Evolutionary conservation across 257 asterid genomes (phyloP).

Genomic region (Echites panduratus): DNA sequence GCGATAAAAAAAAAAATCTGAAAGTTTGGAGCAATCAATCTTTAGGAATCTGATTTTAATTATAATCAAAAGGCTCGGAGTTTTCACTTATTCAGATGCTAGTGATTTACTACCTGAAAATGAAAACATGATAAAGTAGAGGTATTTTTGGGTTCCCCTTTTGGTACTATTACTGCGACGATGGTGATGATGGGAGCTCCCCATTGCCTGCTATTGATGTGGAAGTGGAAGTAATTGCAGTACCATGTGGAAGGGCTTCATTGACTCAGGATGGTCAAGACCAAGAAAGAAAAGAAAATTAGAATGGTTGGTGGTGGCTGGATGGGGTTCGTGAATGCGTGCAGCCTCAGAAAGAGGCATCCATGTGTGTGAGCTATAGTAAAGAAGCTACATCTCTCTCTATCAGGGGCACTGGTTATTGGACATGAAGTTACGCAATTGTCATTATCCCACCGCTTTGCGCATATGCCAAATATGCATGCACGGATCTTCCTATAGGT

Average conservation of each 20-base stretch:
- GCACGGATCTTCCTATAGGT: neutral
- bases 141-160: neutral
- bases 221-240: neutral
- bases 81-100: too few species aligned
- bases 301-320: neutral
- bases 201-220: neutral
- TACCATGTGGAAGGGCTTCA: neutral
- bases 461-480: neutral
- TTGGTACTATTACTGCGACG: too few species aligned
- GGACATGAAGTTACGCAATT: conserved; percentile 5
- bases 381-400: neutral
- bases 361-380: neutral
- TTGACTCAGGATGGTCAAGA: neutral
- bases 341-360: neutral
- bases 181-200: neutral
- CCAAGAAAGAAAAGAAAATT: too few species aligned
- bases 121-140: too few species aligned
- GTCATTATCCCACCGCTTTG: conserved; percentile 11
- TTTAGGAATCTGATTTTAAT: too few species aligned
- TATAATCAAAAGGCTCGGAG: too few species aligned
- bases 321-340: neutral
- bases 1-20: neutral
- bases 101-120: too few species aligned
- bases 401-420: neutral
- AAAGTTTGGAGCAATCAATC: too few species aligned